phyloP scores from a whole-genome alignment of 257 asterid species.

The Solanum pinnatisectum region DNA sequence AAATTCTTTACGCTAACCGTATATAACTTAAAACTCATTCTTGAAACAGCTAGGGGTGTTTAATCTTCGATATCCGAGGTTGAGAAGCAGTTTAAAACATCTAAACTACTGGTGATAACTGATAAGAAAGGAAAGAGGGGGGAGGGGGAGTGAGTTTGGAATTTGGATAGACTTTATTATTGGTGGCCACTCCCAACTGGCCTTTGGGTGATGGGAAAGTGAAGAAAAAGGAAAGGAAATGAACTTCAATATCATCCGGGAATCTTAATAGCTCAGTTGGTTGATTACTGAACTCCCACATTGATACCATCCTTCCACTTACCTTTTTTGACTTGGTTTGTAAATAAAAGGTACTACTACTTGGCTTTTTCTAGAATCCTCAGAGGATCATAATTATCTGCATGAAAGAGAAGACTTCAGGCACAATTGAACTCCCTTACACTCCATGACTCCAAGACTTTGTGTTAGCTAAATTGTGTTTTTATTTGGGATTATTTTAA shows the following conservation, averaged over 20 bases:
- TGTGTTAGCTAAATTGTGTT: not conserved
- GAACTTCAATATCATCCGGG: not conserved
- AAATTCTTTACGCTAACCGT: not conserved
- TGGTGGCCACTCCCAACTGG: not conserved
- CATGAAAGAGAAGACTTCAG: not conserved
- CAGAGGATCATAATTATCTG: not conserved
- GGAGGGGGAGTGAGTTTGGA: not conserved
- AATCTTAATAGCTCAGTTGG: no score
- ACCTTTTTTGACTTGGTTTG: constrained; percentile 4
- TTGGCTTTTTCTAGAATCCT: not conserved
- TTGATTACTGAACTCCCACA: no score
- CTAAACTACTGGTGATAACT: not conserved
- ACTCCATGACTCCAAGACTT: not conserved
- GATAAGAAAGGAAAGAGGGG: not conserved
- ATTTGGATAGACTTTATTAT: not conserved
- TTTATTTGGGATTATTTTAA: not conserved
- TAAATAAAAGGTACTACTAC: not conserved
- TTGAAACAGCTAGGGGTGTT: not conserved
- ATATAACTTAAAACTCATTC: not conserved
- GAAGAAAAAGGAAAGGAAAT: not conserved
- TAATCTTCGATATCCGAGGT: not conserved
- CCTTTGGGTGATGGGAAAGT: not conserved
- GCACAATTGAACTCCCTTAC: not conserved
- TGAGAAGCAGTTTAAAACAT: not conserved
- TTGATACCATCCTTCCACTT: not conserved